These are phyloP conservation scores for Chaetoceros muelleri DNA, from an alignment of 108 stramenopile genomes.

Conservation along the genomic window DNA sequence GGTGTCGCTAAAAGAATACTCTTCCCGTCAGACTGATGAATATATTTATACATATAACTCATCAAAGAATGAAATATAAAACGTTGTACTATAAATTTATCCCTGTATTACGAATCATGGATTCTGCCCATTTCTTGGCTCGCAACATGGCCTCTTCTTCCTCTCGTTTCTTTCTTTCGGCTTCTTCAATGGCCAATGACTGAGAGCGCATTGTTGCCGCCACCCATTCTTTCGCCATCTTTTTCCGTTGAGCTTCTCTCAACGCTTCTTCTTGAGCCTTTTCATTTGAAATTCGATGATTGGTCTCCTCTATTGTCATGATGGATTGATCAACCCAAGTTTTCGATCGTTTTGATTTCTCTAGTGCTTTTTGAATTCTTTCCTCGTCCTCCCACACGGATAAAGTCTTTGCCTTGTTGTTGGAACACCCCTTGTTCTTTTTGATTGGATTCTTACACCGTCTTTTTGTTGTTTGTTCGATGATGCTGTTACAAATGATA, in stretches of 20 bases:
- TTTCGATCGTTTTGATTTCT: not conserved
- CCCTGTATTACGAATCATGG: not conserved
- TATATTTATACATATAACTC: not conserved
- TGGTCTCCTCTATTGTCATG: not conserved
- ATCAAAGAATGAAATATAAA: not conserved
- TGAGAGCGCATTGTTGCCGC: not conserved
- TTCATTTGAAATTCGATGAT: not conserved
- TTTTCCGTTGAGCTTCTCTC: not conserved
- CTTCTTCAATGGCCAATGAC: not conserved
- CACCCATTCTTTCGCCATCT: not conserved
- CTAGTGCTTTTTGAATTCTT: not conserved
- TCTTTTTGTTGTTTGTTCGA: no score
- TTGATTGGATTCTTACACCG: no score
- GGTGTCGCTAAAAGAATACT: conserved; percentile 26
- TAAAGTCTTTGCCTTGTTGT: no score
- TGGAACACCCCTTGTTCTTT: no score
- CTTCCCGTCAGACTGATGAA: not conserved
- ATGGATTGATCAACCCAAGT: not conserved
- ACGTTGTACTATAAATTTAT: no score
- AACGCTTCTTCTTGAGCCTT: not conserved
- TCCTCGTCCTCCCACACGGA: not conserved
- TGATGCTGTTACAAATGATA: no score
- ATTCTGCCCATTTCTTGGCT: not conserved
- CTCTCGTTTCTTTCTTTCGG: not conserved
- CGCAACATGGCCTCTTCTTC: not conserved